These are phyloP conservation scores for Tylopilus subfusipes DNA, from an alignment of 768 basidiomycete genomes.

Conservation along the genomic window DNA sequence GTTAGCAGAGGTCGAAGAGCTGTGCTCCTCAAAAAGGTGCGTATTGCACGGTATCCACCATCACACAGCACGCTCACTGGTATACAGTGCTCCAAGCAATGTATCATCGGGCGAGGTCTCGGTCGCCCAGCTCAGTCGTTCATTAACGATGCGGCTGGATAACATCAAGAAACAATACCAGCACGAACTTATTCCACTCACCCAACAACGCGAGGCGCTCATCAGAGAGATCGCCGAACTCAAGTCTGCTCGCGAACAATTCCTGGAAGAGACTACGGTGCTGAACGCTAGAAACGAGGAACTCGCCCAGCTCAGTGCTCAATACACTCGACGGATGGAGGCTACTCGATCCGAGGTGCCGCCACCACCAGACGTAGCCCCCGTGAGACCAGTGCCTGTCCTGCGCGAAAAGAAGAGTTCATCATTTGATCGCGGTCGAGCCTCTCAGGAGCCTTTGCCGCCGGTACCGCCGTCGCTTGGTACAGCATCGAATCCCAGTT, in stretches of 20 bases:
- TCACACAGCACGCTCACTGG: conserved; percentile 23
- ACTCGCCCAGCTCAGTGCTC: conserved; percentile 80
- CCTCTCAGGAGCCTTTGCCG: conserved; percentile 5
- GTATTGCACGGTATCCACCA: conserved; percentile 15
- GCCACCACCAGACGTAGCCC: conserved; percentile 5
- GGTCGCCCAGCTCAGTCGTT: conserved; percentile 50
- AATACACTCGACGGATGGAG: conserved; percentile 80
- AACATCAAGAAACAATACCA: conserved; percentile 84
- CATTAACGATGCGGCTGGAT: conserved; percentile 82
- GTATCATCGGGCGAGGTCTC: conserved; percentile 34
- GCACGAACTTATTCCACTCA: conserved; percentile 81
- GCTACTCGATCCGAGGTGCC: conserved; percentile 17
- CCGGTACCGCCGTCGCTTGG: conserved; percentile 15
- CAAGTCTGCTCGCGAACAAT: conserved; percentile 77
- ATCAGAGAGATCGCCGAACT: conserved; percentile 83
- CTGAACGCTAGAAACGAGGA: conserved; percentile 92
- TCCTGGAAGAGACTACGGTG: conserved; percentile 87
- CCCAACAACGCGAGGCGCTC: conserved; percentile 74
- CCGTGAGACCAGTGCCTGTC: conserved; percentile 6
- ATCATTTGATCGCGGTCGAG: conserved; percentile 28
- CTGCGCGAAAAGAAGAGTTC: conserved; percentile 25
- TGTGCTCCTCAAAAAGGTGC: conserved; percentile 72
- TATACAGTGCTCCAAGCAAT: conserved; percentile 26
- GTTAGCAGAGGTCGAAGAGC: conserved; percentile 90
- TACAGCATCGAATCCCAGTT: conserved; percentile 18